Evolutionary conservation across 768 basidiomycete species (phyloP).

Genomic region (Lactarius psammicola): DNA sequence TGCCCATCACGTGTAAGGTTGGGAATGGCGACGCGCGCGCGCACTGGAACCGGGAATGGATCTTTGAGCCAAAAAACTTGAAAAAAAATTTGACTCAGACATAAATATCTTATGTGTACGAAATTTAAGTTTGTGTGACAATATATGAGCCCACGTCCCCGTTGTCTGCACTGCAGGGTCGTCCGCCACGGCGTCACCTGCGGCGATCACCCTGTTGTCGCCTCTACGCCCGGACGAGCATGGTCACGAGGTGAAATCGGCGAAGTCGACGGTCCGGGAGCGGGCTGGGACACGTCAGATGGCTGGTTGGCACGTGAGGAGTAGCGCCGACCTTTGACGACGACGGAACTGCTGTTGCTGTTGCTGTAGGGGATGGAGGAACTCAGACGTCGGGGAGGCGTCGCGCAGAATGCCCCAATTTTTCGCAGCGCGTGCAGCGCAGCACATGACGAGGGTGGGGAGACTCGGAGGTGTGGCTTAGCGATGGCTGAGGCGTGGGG

Average conservation of each 20-base stretch:
- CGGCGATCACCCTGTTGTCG: conserved; percentile 16
- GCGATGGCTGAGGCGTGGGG: conserved; percentile 1
- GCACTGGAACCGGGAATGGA: too few species aligned
- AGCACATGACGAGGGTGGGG: conserved; percentile 19
- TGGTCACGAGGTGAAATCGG: conserved; percentile 64
- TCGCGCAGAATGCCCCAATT: too few species aligned
- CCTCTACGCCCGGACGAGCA: conserved; percentile 48
- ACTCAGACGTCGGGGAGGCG: conserved; percentile 19
- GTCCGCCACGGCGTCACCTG: conserved; percentile 20
- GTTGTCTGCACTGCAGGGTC: conserved; percentile 7
- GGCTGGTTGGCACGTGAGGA: conserved; percentile 55
- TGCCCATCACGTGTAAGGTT: conserved; percentile 14
- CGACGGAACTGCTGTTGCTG: conserved; percentile 6
- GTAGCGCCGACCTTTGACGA: too few species aligned
- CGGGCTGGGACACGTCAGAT: conserved; percentile 53
- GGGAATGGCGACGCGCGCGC: not conserved
- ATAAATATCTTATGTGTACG: too few species aligned
- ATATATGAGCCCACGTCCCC: too few species aligned
- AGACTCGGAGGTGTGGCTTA: conserved; percentile 14
- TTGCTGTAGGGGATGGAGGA: conserved; percentile 17
- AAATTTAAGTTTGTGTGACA: too few species aligned
- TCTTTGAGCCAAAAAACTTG: too few species aligned
- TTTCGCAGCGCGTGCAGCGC: conserved; percentile 13
- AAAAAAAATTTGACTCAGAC: too few species aligned
- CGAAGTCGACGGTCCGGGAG: conserved; percentile 62